Base-by-base conservation (phyloP, 2,329 filamentous ascomycete species). In the Akanthomyces lecanii region DNA sequence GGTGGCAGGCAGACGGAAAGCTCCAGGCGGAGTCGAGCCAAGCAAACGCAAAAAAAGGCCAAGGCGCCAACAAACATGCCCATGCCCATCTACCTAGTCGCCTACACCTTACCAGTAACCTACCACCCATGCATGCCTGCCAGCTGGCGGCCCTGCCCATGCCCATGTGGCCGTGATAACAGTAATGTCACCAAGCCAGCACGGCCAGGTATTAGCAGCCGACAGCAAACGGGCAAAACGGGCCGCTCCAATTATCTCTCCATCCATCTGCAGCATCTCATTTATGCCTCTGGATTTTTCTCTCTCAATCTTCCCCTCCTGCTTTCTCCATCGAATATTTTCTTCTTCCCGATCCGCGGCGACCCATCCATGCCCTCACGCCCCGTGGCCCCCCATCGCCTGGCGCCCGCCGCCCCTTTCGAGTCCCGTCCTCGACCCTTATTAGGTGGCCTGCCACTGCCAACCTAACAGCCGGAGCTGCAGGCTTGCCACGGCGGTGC, bases 271-370 rank as follows among this genome's bases (percentile, higher is more conserved):
- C 21, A 28, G 14, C 21, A 48, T 21, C 45, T 48, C 45, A 48
- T 48, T 14, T 48, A 16, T 25, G 45, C 45, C 23, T 4, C 25
- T 48, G 12, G 16, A 28, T 48, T 16, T 48, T 16, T 21, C 42
- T 18, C 42, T 45, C 45, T n/a, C 53, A 28, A 28, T 30, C 18
- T 56, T 45, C 53, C n/a, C 53, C n/a, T 45, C 38, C 33, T 36
- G 25, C 5, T 14, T 14, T 18, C 21, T 50, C 55, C n/a, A 50
- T 47, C 7, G 7, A 28, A 7, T 33, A 18, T 10, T 25, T 44
- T 56, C 54, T 30, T 44, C 38, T 30, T 45, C 12, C 42, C 42
- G 55, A 58, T 58, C 42, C 55, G 55, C 55, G 55, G 55, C 44
- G 55, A 38, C 55, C 33, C 54, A 48, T 47, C 28, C 23, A 21